Evolutionary conservation across 2,329 filamentous ascomycete genomes (phyloP), one percentile per base, ranked within the genome.

Genomic region (Penicillium sp.): DNA sequence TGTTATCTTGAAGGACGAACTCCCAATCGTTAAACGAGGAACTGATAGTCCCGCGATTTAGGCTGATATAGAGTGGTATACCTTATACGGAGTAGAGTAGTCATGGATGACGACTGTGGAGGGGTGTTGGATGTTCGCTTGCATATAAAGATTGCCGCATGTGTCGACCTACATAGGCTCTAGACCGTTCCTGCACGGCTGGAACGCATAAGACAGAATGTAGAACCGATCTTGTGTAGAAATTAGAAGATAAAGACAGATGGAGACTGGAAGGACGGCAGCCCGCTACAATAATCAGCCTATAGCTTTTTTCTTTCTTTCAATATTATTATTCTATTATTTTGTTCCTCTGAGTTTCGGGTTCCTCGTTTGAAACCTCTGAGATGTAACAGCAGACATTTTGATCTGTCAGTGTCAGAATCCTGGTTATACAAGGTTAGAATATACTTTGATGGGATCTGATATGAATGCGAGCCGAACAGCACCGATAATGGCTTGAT

Each of bases 141-240:
- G 41, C 44, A 31, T 25, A 21, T 36, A 21, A 27, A 29, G 16
- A 43, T 41, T 57, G 36, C 54, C 49, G 49, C 31, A 53, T 53
- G 23, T 33, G 54, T 53, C 49, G 41, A 57, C 29, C n/a, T 43
- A 57, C 49, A 47, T 46, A n/a, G 27, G 27, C 16, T 36, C 36
- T 13, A 47, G 54, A 57, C 54, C 29, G 49, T 53, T 36, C 7
- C 21, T 27, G 27, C 19, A 29, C 1, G 13, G 10, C 21, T 40
- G 19, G 33, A 21, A 33, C 15, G 40, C 40, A 39, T 33, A 45
- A 21, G 11, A 11, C 7, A 19, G 3, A 16, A 19, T 45, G 7
- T 27, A 10, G 34, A 40, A n/a, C 11, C 8, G 5, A 21, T 16
- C 21, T 21, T 15, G 6, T 19, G 21, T 50, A 31, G 8, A 16